Evolutionary conservation across 345 rosid genomes (phyloP).

Genomic region (Kandelia obovata): DNA sequence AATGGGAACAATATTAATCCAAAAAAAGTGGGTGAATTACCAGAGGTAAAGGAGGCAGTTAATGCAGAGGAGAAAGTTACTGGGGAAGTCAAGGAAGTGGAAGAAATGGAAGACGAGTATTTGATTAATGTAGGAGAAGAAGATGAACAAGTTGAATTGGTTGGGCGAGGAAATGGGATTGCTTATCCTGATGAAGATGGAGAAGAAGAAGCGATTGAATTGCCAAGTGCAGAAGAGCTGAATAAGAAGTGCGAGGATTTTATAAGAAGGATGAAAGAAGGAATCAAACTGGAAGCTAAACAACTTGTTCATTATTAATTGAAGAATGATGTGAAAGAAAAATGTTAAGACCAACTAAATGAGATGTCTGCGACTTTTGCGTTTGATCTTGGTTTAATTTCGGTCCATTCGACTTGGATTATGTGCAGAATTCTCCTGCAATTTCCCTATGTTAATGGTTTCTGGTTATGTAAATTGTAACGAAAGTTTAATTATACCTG

Average conservation of each 20-base stretch:
- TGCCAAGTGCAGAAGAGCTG: slow-evolving; percentile 51
- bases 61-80: slow-evolving; percentile 16
- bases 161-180: slow-evolving; percentile 17
- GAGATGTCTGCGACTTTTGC: not conserved
- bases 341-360: not conserved
- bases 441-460: no score
- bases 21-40: slow-evolving; percentile 9
- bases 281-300: slow-evolving; percentile 34
- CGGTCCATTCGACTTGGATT: not conserved
- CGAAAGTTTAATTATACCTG: no score
- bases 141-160: slow-evolving; percentile 19
- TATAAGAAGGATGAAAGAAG: slow-evolving; percentile 55
- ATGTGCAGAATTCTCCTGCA: not conserved
- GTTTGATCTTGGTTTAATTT: not conserved
- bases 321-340: not conserved
- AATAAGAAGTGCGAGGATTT: slow-evolving; percentile 73
- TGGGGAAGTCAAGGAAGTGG: slow-evolving; percentile 18
- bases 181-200: slow-evolving; percentile 10
- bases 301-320: slow-evolving; percentile 11
- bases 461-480: no score
- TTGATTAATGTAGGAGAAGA: not conserved
- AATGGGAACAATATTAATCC: not conserved
- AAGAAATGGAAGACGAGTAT: slow-evolving; percentile 5
- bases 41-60: slow-evolving; percentile 17
- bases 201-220: slow-evolving; percentile 11